Base-by-base conservation (phyloP, 345 rosid species). In the Hevea brasiliensis region DNA sequence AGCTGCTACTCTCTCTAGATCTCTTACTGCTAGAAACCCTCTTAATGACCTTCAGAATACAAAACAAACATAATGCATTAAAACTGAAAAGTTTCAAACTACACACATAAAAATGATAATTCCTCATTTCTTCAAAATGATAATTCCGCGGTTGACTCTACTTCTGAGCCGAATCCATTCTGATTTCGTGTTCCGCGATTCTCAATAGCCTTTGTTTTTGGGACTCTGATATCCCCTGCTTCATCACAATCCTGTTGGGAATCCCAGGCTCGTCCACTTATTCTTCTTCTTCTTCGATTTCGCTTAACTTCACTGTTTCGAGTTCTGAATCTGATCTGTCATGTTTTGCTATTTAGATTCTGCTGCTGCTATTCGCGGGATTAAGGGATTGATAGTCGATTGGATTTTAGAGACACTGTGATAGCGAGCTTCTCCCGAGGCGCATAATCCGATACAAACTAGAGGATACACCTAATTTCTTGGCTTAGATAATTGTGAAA, bases 101-200 rank as follows among this genome's bases (percentile, higher is more conserved):
- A 20, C 23, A 23, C 2, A 27, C 12, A 62, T 27, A 23, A 42
- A 11, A 70, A 24, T 21, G 51, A 54, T 64, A 23, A 14, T 9
- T 64, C 54, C 11, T 53, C 47, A 23, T 45, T 18, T 13, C 42
- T 13, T 32, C 51, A 59, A 45, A 20, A 67, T n/a, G n/a, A n/a
- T n/a, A n/a, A n/a, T 26, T 58, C 14, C 44, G 70, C 21, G 29
- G 44, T 67, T 72, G 73, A 8, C 62, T 41, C 21, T 75, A 73
- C 54, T 61, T 80, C 60, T 29, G 82, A 58, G 77, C 51, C 40
- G 91, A 78, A 56, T 86, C 95, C 90, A 92, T 85, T 75, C 90
- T 85, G 27, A 89, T 91, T 77, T 76, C 83, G 84, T 94, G 90
- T 88, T 87, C 93, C 14, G 90, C 91, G 61, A 92, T 94, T 81